Conservation (phyloP, 2,329 filamentous ascomycete genomes). For the Neocucurbitaria cava region DNA sequence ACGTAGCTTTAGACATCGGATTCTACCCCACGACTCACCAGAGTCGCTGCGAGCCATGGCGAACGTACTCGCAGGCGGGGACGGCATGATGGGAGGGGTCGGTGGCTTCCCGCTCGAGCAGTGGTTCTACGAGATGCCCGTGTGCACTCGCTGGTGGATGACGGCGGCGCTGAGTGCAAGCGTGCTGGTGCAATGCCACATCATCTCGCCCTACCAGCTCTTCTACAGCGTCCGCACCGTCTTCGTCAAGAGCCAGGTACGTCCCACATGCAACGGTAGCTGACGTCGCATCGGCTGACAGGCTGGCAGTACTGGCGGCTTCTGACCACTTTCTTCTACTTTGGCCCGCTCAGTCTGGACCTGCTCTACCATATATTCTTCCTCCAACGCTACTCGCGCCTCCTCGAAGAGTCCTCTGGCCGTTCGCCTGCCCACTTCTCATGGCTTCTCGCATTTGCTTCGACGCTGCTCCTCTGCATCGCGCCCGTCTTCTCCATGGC, state of each 20-base stretch:
- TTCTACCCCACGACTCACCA: not conserved
- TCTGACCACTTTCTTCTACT: constrained; percentile 96
- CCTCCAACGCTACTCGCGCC: constrained; percentile 91
- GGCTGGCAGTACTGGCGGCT: constrained; percentile 87
- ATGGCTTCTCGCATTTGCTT: constrained; percentile 90
- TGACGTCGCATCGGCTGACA: constrained; percentile 5
- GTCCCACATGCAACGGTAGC: constrained; percentile 28
- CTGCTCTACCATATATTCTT: constrained; percentile 99
- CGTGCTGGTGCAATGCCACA: constrained; percentile 88
- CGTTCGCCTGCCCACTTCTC: constrained; percentile 92
- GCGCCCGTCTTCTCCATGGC: constrained; percentile 90
- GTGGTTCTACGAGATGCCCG: constrained; percentile 99
- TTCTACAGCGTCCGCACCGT: constrained; percentile 96
- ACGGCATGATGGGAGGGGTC: constrained; percentile 61
- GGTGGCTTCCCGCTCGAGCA: constrained; percentile 81
- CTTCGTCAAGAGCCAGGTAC: constrained; percentile 88
- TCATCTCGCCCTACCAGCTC: constrained; percentile 91
- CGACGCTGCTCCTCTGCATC: constrained; percentile 76
- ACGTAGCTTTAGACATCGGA: not conserved
- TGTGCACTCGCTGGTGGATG: constrained; percentile 96
- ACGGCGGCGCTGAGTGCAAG: constrained; percentile 88
- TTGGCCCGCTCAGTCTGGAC: constrained; percentile 91
- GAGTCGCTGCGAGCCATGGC: constrained; percentile 51
- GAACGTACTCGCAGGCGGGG: constrained; percentile 52
- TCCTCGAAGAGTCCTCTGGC: constrained; percentile 93